Evolutionary conservation across 1,284 basidiomycete species (phyloP).

Genomic region (Fomitiporia mediterranea): DNA sequence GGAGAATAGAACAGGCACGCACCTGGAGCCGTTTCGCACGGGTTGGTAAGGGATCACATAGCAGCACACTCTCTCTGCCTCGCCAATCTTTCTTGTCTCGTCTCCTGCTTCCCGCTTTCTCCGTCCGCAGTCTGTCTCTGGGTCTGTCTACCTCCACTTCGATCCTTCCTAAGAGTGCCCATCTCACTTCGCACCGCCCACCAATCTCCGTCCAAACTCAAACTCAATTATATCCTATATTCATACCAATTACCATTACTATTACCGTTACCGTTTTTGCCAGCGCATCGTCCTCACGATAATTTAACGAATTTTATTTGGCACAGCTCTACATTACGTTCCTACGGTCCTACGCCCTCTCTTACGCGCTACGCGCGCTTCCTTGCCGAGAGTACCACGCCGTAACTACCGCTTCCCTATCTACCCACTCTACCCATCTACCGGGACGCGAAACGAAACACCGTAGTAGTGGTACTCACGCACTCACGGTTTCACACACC

Average conservation of each 20-base stretch:
- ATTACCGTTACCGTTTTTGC: not conserved
- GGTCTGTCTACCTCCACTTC: not conserved
- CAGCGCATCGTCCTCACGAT: conserved; percentile 2
- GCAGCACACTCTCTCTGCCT: not conserved
- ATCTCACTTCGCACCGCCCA: not conserved
- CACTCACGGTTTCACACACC: no score
- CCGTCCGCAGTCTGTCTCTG: not conserved
- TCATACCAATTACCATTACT: no score
- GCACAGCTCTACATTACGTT: no score
- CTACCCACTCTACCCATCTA: no score
- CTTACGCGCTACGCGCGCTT: not conserved
- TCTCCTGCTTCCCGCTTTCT: not conserved
- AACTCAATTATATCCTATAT: no score
- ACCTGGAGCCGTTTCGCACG: not conserved
- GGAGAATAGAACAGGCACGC: not conserved
- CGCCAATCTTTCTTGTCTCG: not conserved
- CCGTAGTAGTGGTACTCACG: no score
- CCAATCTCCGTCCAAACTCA: no score
- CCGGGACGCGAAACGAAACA: no score
- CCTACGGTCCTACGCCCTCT: not conserved
- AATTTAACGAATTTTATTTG: no score
- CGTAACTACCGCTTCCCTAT: conserved; percentile 21
- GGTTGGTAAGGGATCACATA: not conserved
- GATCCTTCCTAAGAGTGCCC: not conserved
- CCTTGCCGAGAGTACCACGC: conserved; percentile 6